phyloP scores from a whole-genome alignment of 2,329 filamentous ascomycete genomes.

The Penicillium occitanis region DNA sequence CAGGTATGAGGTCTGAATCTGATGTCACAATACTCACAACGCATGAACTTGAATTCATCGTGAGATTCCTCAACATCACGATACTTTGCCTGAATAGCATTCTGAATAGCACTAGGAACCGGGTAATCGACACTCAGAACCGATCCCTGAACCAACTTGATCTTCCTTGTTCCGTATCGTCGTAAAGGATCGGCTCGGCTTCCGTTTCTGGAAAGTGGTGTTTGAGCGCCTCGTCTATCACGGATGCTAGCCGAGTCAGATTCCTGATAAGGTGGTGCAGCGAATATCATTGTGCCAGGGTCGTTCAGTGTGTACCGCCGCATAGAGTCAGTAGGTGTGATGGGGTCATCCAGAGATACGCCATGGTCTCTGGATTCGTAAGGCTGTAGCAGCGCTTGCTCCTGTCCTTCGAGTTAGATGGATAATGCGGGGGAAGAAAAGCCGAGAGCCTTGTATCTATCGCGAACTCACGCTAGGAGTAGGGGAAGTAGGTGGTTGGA shows the following conservation, averaged over 20 bases:
- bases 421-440: background rate
- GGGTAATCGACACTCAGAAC: conserved; percentile 97
- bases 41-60: conserved; percentile 56
- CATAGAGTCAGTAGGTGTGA: background rate
- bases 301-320: background rate
- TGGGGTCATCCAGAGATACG: background rate
- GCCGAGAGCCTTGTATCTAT: background rate
- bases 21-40: conserved; percentile 57
- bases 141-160: conserved; percentile 96
- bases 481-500: background rate
- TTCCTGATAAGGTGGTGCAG: background rate
- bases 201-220: background rate
- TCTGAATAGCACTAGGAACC: conserved; percentile 94
- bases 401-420: background rate
- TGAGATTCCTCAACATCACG: conserved; percentile 94
- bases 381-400: background rate
- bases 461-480: background rate
- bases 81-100: conserved; percentile 91
- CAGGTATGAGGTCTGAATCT: background rate
- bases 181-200: conserved; percentile 56
- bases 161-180: conserved; percentile 91
- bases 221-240: background rate
- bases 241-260: background rate
- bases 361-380: background rate
- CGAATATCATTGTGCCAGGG: background rate